phyloP scores from a whole-genome alignment of 176 grass and related monocot species.

The Lolium perenne region DNA sequence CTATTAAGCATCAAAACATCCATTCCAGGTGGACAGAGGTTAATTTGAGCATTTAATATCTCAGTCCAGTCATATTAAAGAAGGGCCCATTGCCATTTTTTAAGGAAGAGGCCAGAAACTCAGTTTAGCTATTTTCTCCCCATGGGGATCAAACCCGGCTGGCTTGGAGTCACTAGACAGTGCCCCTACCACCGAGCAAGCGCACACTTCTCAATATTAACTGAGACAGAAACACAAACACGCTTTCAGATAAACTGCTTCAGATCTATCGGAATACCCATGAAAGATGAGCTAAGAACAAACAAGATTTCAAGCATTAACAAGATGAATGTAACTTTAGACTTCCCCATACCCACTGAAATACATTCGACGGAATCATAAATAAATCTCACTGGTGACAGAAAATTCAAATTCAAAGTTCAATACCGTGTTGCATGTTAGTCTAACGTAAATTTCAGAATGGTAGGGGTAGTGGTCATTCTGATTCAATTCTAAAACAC shows the following conservation, averaged over 20 bases:
- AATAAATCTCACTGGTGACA: neutral
- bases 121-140: too few species aligned
- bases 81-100: too few species aligned
- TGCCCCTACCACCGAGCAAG: too few species aligned
- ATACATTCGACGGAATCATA: neutral
- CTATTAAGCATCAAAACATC: conserved; percentile 6
- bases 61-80: neutral
- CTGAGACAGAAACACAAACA: neutral
- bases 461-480: neutral
- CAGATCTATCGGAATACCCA: neutral
- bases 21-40: neutral
- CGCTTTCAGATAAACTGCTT: neutral
- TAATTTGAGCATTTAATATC: conserved; percentile 11
- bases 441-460: conserved; percentile 1
- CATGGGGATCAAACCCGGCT: too few species aligned
- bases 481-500: neutral
- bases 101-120: too few species aligned
- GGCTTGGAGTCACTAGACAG: too few species aligned
- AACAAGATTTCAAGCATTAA: neutral
- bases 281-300: neutral
- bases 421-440: neutral
- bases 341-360: neutral
- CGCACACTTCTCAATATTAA: too few species aligned
- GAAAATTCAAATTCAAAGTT: neutral
- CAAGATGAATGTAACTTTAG: conserved; percentile 7